Percentiles rank a stretch among this genome's conserved stretches.
Conservation (phyloP, 2,329 filamentous ascomycete genomes). For the Lecanicillium sp. region DNA sequence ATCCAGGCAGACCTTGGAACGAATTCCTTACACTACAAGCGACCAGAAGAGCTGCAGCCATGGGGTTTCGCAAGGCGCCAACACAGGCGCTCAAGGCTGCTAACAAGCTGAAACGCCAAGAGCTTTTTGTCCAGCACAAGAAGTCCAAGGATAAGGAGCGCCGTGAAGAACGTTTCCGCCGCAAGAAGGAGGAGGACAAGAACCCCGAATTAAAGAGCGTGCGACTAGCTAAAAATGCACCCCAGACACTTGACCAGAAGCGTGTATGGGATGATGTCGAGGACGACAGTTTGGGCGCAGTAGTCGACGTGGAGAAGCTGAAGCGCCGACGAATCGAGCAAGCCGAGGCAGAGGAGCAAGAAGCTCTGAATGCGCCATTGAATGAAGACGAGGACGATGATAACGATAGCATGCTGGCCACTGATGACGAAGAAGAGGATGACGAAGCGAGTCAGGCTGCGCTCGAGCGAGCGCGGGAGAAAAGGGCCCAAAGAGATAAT, state of each 20-base stretch:
- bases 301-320: slow-evolving; percentile 51
- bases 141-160: slow-evolving; percentile 64
- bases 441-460: slow-evolving; percentile 36
- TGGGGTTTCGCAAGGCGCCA: slow-evolving; percentile 27
- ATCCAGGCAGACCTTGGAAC: too few species aligned
- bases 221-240: slow-evolving; percentile 69
- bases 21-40: too few species aligned
- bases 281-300: slow-evolving; percentile 46
- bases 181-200: slow-evolving; percentile 78
- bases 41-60: slow-evolving; percentile 10
- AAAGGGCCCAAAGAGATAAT: slow-evolving; percentile 36
- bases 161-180: slow-evolving; percentile 66
- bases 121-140: slow-evolving; percentile 74
- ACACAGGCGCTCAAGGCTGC: slow-evolving; percentile 38
- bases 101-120: slow-evolving; percentile 75
- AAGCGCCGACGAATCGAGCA: slow-evolving; percentile 49
- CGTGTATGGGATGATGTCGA: slow-evolving; percentile 80
- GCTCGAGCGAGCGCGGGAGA: slow-evolving; percentile 34
- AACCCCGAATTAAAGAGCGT: slow-evolving; percentile 68
- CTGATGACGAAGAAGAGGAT: slow-evolving; percentile 46
- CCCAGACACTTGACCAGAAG: slow-evolving; percentile 77
- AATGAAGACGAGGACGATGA: slow-evolving; percentile 46
- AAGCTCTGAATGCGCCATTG: slow-evolving; percentile 32
- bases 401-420: slow-evolving; percentile 73
- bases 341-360: slow-evolving; percentile 41